Percentiles rank a stretch among this genome's conserved stretches.
phyloP scores from a whole-genome alignment of 2,329 filamentous ascomycete genomes.

The Penicillium nordicum region DNA sequence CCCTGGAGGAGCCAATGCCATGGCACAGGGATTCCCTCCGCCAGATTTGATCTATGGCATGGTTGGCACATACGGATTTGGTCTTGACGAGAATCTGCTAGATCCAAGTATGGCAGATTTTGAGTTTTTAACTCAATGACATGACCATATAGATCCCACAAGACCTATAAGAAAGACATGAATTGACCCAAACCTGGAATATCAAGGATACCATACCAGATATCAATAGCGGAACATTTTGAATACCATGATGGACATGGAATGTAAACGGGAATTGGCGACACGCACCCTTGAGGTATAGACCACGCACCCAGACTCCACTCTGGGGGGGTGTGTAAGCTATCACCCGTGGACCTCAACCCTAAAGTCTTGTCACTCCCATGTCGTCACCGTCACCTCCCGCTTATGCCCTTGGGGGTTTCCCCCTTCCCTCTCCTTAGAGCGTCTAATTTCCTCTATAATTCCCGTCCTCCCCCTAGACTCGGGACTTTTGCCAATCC shows the following conservation, averaged over 20 bases:
- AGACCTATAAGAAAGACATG: background rate
- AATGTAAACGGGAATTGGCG: slow-evolving; percentile 14
- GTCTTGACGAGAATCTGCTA: slow-evolving; percentile 41
- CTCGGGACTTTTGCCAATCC: slow-evolving; percentile 11
- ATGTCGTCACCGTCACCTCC: slow-evolving; percentile 26
- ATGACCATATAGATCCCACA: slow-evolving; percentile 10
- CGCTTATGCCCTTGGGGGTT: slow-evolving; percentile 13
- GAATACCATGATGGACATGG: slow-evolving; percentile 1
- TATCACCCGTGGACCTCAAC: slow-evolving; percentile 9
- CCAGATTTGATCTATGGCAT: slow-evolving; percentile 43
- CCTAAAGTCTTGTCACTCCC: slow-evolving; percentile 7
- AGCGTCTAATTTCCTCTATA: slow-evolving; percentile 18
- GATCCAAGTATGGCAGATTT: slow-evolving; percentile 43
- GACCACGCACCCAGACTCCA: slow-evolving; percentile 16
- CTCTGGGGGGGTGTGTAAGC: slow-evolving; percentile 15
- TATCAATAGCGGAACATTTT: background rate
- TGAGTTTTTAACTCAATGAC: slow-evolving; percentile 37
- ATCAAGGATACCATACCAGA: background rate
- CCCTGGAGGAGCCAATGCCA: slow-evolving; percentile 41
- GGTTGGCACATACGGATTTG: slow-evolving; percentile 45
- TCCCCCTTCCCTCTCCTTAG: slow-evolving; percentile 5
- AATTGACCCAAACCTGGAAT: background rate
- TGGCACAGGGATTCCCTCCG: slow-evolving; percentile 41
- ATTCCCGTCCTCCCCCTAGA: slow-evolving; percentile 15
- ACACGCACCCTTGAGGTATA: slow-evolving; percentile 12